A percentile compares a stretch with the other conserved stretches of the same genome.
phyloP scores from a whole-genome alignment of 148 eudicot species.

The Cornus kousa region DNA sequence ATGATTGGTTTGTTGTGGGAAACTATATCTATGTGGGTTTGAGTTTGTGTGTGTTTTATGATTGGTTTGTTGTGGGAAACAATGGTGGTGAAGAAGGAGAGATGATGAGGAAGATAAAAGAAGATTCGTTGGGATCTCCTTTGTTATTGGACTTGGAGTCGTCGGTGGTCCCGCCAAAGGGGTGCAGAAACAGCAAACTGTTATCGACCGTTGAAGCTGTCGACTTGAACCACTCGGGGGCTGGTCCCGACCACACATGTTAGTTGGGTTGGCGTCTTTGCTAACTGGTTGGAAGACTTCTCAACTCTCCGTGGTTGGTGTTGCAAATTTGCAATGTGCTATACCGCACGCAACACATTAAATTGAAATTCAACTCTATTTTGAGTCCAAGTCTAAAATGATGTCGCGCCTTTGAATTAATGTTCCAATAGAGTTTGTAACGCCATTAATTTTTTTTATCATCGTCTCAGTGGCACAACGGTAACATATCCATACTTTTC shows the following conservation, averaged over 20 bases:
- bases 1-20: too few relatives aligned
- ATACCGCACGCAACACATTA: too few relatives aligned
- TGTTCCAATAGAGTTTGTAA: too few relatives aligned
- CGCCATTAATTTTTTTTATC: too few relatives aligned
- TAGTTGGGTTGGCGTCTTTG: constrained; percentile 13
- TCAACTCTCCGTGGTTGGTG: background rate
- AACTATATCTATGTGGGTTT: background rate
- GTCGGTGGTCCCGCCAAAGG: constrained; percentile 24
- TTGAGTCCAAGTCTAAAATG: too few relatives aligned
- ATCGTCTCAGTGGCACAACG: too few relatives aligned
- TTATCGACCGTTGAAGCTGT: constrained; percentile 24
- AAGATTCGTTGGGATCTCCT: constrained; percentile 58
- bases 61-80: background rate
- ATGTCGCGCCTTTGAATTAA: too few relatives aligned
- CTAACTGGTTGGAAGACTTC: background rate
- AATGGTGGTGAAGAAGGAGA: background rate
- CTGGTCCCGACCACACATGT: constrained; percentile 34
- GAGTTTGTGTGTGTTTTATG: too few relatives aligned
- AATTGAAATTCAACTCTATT: too few relatives aligned
- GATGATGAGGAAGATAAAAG: constrained; percentile 14
- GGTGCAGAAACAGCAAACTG: constrained; percentile 19
- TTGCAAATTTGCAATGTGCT: too few relatives aligned
- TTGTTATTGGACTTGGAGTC: constrained; percentile 20
- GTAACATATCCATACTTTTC: too few relatives aligned
- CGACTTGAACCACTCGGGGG: constrained; percentile 28